Evolutionary conservation across 768 basidiomycete species (phyloP).

Genomic region (Cyathus striatus): DNA sequence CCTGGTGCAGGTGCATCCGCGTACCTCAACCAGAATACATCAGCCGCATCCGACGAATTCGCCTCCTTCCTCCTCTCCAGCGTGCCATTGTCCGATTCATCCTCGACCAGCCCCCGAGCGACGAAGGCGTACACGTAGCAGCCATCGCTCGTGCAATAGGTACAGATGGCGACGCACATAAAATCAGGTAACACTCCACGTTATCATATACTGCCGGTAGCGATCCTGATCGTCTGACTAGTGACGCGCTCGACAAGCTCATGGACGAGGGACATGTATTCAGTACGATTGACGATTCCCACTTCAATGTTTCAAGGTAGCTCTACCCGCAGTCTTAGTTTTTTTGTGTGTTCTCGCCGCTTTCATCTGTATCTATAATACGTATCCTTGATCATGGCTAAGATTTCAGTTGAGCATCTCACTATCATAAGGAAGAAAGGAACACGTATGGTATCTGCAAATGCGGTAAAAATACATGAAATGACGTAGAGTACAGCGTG

Average conservation of each 20-base stretch:
- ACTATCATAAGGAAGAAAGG: too few relatives aligned
- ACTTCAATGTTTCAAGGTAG: slow-evolving; percentile 63
- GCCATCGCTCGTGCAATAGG: slow-evolving; percentile 66
- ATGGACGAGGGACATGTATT: slow-evolving; percentile 80
- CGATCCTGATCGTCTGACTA: slow-evolving; percentile 16
- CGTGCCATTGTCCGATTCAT: slow-evolving; percentile 67
- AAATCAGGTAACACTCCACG: slow-evolving; percentile 49
- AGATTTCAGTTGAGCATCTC: too few relatives aligned
- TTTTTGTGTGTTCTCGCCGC: too few relatives aligned
- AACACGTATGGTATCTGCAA: too few relatives aligned
- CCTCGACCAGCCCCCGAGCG: slow-evolving; percentile 32
- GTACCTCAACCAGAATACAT: slow-evolving; percentile 33
- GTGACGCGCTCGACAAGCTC: slow-evolving; percentile 69
- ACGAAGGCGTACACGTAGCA: slow-evolving; percentile 72
- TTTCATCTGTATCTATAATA: too few relatives aligned
- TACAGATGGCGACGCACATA: slow-evolving; percentile 37
- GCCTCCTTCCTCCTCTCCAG: slow-evolving; percentile 57
- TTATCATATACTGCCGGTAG: not conserved
- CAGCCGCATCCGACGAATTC: slow-evolving; percentile 36
- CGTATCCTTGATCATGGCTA: too few relatives aligned
- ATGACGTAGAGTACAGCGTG: too few relatives aligned
- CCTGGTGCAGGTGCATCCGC: slow-evolving; percentile 25
- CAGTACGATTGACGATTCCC: slow-evolving; percentile 79
- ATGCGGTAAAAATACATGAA: too few relatives aligned
- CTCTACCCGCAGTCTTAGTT: too few relatives aligned